These are phyloP conservation scores for Solanum hybrid DNA, from an alignment of 305 asterid species.

Conservation along the genomic window DNA sequence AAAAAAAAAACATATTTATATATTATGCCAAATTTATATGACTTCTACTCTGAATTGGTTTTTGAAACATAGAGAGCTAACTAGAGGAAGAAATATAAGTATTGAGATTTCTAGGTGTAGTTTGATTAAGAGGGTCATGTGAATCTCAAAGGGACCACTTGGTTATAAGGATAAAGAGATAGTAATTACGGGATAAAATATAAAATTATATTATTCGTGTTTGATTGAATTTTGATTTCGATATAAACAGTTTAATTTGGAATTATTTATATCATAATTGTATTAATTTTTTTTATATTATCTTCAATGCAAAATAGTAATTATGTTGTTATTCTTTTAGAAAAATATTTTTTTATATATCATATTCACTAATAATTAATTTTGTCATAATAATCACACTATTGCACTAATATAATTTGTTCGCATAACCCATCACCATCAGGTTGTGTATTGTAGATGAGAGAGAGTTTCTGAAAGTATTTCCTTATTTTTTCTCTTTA, in stretches of 20 bases:
- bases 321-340: background rate
- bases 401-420: background rate
- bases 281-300: background rate
- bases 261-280: background rate
- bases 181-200: background rate
- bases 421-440: background rate
- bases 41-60: background rate
- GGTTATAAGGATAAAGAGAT: background rate
- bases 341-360: background rate
- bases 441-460: background rate
- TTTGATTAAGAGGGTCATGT: background rate
- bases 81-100: background rate
- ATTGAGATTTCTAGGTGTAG: background rate
- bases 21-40: background rate
- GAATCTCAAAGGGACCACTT: background rate
- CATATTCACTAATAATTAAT: background rate
- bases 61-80: background rate
- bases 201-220: background rate
- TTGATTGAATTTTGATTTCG: background rate
- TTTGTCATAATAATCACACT: background rate
- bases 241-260: background rate
- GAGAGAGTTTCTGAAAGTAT: background rate
- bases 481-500: background rate
- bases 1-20: too few relatives aligned
- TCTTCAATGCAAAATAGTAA: background rate